These are phyloP conservation scores for Colletotrichum sp. DNA, from an alignment of 2,329 filamentous ascomycete species.

Conservation along the genomic window DNA sequence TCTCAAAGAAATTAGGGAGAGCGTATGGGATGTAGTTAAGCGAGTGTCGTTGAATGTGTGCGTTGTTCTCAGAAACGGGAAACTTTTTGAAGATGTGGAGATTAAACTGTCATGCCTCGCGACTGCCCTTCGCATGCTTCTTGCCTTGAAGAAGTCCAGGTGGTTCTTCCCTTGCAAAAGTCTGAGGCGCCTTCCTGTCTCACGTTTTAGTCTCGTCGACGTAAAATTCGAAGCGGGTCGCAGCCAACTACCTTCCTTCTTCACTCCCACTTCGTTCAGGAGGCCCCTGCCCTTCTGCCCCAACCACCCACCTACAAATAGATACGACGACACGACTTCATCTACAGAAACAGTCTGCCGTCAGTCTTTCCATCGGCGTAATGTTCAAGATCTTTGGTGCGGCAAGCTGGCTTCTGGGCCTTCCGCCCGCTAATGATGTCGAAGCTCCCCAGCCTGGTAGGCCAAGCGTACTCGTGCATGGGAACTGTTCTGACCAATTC, in stretches of 20 bases:
- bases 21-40: background rate
- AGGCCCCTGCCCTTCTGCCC: background rate
- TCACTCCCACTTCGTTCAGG: background rate
- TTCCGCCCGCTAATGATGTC: background rate
- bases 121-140: background rate
- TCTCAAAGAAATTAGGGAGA: background rate
- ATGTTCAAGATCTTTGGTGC: background rate
- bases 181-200: background rate
- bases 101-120: background rate
- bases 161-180: background rate
- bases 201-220: background rate
- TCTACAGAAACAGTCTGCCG: background rate
- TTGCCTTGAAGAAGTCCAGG: background rate
- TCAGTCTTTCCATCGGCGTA: background rate
- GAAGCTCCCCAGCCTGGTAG: background rate
- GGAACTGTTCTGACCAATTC: background rate
- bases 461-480: background rate
- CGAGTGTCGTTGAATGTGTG: background rate
- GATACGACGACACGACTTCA: background rate
- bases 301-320: background rate
- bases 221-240: background rate
- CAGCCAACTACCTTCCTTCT: background rate
- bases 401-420: background rate
- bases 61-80: background rate
- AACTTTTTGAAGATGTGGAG: background rate